These are phyloP conservation scores for Plasmodium blacklocki DNA, from an alignment of 169 alveolate species.

Conservation along the genomic window DNA sequence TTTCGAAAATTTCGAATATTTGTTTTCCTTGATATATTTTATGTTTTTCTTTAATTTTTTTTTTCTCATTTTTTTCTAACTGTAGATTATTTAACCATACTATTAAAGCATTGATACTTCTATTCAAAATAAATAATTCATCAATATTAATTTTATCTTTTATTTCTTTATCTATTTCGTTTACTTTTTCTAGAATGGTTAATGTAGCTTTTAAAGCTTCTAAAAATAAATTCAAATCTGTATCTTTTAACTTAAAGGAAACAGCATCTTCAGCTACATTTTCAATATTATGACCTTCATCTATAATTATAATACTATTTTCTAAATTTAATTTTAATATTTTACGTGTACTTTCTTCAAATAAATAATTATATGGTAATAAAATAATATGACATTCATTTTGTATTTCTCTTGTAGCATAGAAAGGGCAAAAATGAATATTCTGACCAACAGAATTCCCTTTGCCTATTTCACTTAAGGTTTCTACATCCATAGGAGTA, in stretches of 20 bases:
- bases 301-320: slow-evolving; percentile 91
- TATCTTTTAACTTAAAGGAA: slow-evolving; percentile 82
- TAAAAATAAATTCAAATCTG: slow-evolving; percentile 79
- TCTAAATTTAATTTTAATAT: slow-evolving; percentile 86
- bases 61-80: slow-evolving; percentile 54
- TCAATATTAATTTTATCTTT: slow-evolving; percentile 41
- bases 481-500: slow-evolving; percentile 92
- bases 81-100: slow-evolving; percentile 47
- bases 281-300: slow-evolving; percentile 96
- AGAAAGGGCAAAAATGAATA: slow-evolving; percentile 92
- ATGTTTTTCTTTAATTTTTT: slow-evolving; percentile 72
- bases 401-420: slow-evolving; percentile 89
- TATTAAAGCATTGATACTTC: slow-evolving; percentile 63
- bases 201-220: slow-evolving; percentile 77
- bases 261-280: slow-evolving; percentile 91
- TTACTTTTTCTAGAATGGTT: slow-evolving; percentile 48
- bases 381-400: slow-evolving; percentile 89
- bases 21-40: slow-evolving; percentile 70
- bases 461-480: slow-evolving; percentile 82
- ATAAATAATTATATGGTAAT: slow-evolving; percentile 94
- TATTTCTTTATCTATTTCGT: slow-evolving; percentile 53
- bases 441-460: slow-evolving; percentile 83
- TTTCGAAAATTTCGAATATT: slow-evolving; percentile 64
- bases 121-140: slow-evolving; percentile 50
- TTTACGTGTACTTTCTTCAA: slow-evolving; percentile 88